Base-by-base conservation (phyloP, 495 filamentous ascomycete species). In the Penicillium simplicissimum region DNA sequence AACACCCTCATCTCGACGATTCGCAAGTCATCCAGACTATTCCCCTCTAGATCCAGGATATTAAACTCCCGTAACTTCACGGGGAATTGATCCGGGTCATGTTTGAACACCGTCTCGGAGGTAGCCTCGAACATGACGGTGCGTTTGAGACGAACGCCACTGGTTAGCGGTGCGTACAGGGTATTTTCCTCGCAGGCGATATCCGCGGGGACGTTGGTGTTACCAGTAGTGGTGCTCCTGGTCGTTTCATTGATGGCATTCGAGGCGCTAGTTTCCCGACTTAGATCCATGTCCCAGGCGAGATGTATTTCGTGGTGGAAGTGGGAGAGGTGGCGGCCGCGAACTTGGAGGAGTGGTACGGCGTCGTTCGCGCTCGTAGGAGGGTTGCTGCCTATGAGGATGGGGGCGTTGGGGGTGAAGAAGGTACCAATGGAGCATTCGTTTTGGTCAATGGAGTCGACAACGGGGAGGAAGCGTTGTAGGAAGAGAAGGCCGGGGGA, bases 51-150 rank as follows among this genome's bases (percentile, higher is more conserved):
- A 31, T 68, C 69, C 2, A 73, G 36, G 11, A 71, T 55, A 40
- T 71, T 70, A 43, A 73, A 71, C 58, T 70, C 68, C 4, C 60
- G 47, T 0, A 67, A n/a, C 28, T 62, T 66, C 0, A 70, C 51
- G 1, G 53, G 38, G 34, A 73, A 66, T 33, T 67, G 55, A 5
- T 71, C 68, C 19, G 65, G 66, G 33, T 73, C 71, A 17, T 62
- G 33, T 36, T 59, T 60, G 54, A 71, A 68, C 0, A 63, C 53
- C 1, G 71, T 67, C 23, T 57, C 55, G 0, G 59, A 67, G 3
- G 62, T 73, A 1, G 68, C 62, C 28, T 70, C 66, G 36, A 66
- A 71, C 67, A 71, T 70, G 1, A 71, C 69, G 0, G 71, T 71
- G 10, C 66, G 57, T 31, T 63, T 67, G 28, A 70, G 54, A 28